Evolutionary conservation across 768 basidiomycete genomes (phyloP), one percentile per base, ranked within the genome.

Genomic region (Mycena rosella): DNA sequence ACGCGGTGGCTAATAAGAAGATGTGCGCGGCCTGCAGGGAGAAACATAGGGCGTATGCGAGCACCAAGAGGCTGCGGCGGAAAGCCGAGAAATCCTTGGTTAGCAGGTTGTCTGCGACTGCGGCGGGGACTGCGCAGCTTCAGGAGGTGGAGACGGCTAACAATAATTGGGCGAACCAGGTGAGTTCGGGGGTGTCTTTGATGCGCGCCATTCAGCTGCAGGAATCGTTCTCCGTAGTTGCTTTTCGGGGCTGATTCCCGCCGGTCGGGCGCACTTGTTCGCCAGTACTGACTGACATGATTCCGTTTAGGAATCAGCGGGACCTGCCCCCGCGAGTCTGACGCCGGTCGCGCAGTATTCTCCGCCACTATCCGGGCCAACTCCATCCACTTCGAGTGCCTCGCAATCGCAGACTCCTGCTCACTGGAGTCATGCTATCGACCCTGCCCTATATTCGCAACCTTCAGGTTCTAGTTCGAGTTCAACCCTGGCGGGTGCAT

Each of bases 1-100:
- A 71, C 6, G 47, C 66, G 1, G 42, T 53, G 11, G 49, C 22
- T 18, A 49, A 70, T 5, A 81, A 78, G 73, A 87, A 84, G 75
- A 88, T 88, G 87, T 89, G 87, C 79, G 83, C 85, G 24, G 69
- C 68, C 0, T 88, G 87, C 76, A 79, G 87, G 26, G 79, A 81
- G 40, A 80, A 84, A 20, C 87, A 88, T 72, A 82, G 86, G 29
- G 74, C 81, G 7, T 88, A 89, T 54, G 86, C 85, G 13, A 82
- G 74, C 38, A 85, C 86, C 5, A 87, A 87, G 72, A 77, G 86
- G 18, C 82, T 83, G 6, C 81, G 83, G 61, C 76, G 86, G 63
- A 88, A 87, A 73, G 69, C 80, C 68, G 87, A 89, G 74, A 88
- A 87, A 73, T 82, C 81, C 0, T 79, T 82, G 8, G 69, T 82